Evolutionary conservation across 768 basidiomycete genomes (phyloP).

Genomic region (Mycena kentingensis): DNA sequence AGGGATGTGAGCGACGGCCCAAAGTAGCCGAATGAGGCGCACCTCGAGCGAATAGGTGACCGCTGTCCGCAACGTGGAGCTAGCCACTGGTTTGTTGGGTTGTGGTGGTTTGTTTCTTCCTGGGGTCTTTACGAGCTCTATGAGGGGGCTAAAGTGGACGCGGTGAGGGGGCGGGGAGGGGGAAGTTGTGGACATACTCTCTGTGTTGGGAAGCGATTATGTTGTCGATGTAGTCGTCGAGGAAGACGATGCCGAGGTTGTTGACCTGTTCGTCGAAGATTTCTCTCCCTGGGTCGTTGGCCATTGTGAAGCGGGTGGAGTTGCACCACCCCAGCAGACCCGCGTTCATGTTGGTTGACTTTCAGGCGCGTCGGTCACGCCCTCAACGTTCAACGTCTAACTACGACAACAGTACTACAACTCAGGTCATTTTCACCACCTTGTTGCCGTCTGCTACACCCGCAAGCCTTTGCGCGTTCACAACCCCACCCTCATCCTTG

Average conservation of each 20-base stretch:
- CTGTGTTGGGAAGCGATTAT: constrained; percentile 67
- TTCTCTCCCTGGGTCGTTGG: constrained; percentile 69
- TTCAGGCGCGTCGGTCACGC: constrained; percentile 16
- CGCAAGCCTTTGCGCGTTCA: constrained; percentile 63
- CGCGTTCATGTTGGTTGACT: constrained; percentile 35
- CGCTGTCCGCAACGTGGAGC: constrained; percentile 48
- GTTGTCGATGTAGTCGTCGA: constrained; percentile 76
- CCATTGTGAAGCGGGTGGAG: constrained; percentile 66
- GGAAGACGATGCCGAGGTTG: constrained; percentile 74
- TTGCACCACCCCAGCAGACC: constrained; percentile 74
- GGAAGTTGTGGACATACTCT: constrained; percentile 49
- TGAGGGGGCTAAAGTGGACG: constrained; percentile 54
- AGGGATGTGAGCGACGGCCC: neutral
- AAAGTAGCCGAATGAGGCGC: constrained; percentile 4
- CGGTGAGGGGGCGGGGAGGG: neutral
- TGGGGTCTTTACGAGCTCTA: constrained; percentile 84
- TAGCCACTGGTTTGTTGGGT: constrained; percentile 50
- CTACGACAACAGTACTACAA: too few relatives aligned
- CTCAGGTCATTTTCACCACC: constrained; percentile 65
- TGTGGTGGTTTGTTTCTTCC: constrained; percentile 68
- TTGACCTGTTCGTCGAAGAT: constrained; percentile 74
- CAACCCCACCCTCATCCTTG: constrained; percentile 53
- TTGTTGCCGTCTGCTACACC: constrained; percentile 72
- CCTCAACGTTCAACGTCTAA: too few relatives aligned
- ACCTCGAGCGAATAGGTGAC: constrained; percentile 52